A percentile compares a stretch with the other conserved stretches of the same genome.
Evolutionary conservation across 352 stramenopile genomes (phyloP).

Genomic region (Globisporangium splendens): DNA sequence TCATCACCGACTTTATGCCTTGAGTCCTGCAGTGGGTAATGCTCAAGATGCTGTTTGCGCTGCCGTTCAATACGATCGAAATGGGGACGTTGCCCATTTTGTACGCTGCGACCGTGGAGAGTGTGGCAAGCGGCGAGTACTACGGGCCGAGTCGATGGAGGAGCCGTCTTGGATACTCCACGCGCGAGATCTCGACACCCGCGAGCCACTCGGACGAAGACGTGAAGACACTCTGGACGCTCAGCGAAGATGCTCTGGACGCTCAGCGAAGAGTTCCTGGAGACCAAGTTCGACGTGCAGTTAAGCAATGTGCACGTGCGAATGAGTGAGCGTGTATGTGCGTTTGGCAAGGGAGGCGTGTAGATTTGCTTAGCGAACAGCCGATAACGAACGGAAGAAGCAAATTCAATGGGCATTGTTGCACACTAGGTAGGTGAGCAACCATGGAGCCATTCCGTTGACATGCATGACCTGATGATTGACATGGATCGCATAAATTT

Average conservation of each 20-base stretch:
- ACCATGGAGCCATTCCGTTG: no score
- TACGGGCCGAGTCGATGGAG: constrained; percentile 48
- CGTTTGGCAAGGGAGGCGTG: no score
- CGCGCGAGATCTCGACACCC: constrained; percentile 30
- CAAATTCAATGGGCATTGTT: no score
- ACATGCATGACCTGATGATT: no score
- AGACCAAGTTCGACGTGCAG: constrained; percentile 14
- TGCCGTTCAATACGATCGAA: constrained; percentile 41
- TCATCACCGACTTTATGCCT: constrained; percentile 33
- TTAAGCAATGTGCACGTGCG: neutral
- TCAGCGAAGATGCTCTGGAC: constrained; percentile 23
- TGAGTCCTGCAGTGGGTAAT: constrained; percentile 29
- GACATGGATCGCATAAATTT: no score
- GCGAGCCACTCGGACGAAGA: constrained; percentile 14
- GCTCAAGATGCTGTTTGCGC: constrained; percentile 31
- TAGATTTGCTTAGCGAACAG: no score
- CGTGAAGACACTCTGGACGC: constrained; percentile 16
- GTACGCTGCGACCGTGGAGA: constrained; percentile 40
- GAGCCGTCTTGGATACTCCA: constrained; percentile 38
- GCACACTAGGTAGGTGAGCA: no score
- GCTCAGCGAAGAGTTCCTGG: constrained; percentile 15
- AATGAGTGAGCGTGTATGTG: no score
- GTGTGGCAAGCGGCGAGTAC: constrained; percentile 42
- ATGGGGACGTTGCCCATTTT: constrained; percentile 50
- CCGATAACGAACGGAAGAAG: no score